Conservation (phyloP, 108 stramenopile species). For the Licmophora abbreviata region DNA sequence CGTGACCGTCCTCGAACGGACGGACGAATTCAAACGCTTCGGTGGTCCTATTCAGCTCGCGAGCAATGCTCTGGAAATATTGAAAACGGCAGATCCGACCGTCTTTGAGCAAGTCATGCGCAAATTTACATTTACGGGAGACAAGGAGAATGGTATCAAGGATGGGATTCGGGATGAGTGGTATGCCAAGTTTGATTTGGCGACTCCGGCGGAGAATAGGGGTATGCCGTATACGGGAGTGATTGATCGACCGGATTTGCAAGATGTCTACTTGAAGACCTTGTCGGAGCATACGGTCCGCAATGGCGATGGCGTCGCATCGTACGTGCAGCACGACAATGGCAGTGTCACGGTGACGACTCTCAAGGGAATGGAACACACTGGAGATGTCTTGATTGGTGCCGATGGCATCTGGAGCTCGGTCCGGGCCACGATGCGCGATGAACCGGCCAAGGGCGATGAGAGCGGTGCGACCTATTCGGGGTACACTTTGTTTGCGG, state of each 20-base stretch:
- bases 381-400: conserved; percentile 63
- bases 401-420: conserved; percentile 76
- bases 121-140: conserved; percentile 62
- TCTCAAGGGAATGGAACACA: conserved; percentile 27
- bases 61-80: conserved; percentile 54
- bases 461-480: conserved; percentile 51
- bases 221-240: conserved; percentile 70
- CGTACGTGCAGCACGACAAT: conserved; percentile 22
- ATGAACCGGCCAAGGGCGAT: conserved; percentile 32
- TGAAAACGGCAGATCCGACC: conserved; percentile 39
- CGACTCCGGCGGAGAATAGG: conserved; percentile 37
- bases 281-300: conserved; percentile 29
- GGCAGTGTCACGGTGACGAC: conserved; percentile 33
- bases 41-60: conserved; percentile 78
- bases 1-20: conserved; percentile 55
- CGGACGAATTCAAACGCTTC: conserved; percentile 56
- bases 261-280: conserved; percentile 50
- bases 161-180: conserved; percentile 71
- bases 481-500: conserved; percentile 74
- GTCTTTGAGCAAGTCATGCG: conserved; percentile 40
- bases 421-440: conserved; percentile 56
- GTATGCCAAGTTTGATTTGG: conserved; percentile 75
- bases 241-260: conserved; percentile 71
- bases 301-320: conserved; percentile 43
- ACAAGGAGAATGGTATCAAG: conserved; percentile 52